Evolutionary conservation across 441 rosid species (phyloP).

Genomic region (Corymbia citriodora): DNA sequence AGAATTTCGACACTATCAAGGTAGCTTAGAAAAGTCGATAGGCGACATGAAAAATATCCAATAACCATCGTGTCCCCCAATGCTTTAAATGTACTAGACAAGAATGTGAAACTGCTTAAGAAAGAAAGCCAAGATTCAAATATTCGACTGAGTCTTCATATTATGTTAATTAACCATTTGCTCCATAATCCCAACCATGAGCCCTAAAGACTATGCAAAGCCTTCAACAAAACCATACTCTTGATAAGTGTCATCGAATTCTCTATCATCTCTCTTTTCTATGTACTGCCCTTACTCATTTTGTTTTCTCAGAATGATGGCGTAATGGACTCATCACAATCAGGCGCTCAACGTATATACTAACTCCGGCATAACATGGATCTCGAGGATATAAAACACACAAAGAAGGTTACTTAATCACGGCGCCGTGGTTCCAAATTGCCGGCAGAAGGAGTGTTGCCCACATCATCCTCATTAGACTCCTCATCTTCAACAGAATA

Average conservation of each 20-base stretch:
- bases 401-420: not conserved
- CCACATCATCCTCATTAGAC: too few relatives aligned
- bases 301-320: not conserved
- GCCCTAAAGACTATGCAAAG: not conserved
- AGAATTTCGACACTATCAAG: not conserved
- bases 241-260: not conserved
- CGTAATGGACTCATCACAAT: not conserved
- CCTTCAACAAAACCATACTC: not conserved
- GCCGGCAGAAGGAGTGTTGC: too few relatives aligned
- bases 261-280: not conserved
- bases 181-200: not conserved
- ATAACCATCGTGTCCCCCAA: not conserved
- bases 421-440: not conserved
- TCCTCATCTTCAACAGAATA: too few relatives aligned
- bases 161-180: not conserved
- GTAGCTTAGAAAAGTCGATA: not conserved
- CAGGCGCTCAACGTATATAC: not conserved
- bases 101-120: not conserved
- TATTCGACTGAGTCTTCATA: not conserved
- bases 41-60: not conserved
- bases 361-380: not conserved
- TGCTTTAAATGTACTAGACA: not conserved
- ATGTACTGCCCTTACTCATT: not conserved
- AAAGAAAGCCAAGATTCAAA: not conserved
- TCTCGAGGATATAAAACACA: not conserved